Percentiles rank a stretch among this genome's conserved stretches.
Conservation (phyloP, 805 yeast species). For the Saturnispora halmiae region DNA sequence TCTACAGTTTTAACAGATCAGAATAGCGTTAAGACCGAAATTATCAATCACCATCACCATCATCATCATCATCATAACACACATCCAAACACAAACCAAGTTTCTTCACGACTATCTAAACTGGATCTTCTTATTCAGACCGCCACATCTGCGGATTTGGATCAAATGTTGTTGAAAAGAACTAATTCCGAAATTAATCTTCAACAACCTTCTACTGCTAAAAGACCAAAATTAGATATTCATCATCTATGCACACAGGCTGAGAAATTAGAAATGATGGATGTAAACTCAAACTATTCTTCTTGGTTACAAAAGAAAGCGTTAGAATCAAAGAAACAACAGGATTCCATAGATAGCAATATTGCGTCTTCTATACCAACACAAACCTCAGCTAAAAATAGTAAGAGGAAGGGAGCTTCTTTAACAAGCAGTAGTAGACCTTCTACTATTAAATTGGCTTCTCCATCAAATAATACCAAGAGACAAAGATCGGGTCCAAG, state of each 20-base stretch:
- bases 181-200: neutral
- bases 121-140: conserved; percentile 26
- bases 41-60: neutral
- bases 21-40: neutral
- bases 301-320: conserved; percentile 3
- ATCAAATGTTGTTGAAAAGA: conserved; percentile 2
- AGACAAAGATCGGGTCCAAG: conserved; percentile 69
- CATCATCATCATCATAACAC: neutral
- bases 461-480: conserved; percentile 26
- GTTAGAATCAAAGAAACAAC: neutral
- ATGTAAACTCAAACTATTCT: neutral
- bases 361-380: neutral
- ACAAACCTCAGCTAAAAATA: neutral
- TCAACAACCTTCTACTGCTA: neutral
- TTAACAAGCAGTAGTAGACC: conserved; percentile 7
- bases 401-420: no score
- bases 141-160: conserved; percentile 19
- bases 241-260: conserved; percentile 9
- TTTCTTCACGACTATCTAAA: conserved; percentile 17
- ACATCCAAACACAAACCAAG: neutral
- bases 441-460: conserved; percentile 25
- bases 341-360: neutral
- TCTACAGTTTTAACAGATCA: neutral
- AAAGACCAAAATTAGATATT: neutral
- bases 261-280: conserved; percentile 4